Base-by-base conservation (phyloP, 2,329 filamentous ascomycete genomes). In the Microcyclosporella mali region DNA sequence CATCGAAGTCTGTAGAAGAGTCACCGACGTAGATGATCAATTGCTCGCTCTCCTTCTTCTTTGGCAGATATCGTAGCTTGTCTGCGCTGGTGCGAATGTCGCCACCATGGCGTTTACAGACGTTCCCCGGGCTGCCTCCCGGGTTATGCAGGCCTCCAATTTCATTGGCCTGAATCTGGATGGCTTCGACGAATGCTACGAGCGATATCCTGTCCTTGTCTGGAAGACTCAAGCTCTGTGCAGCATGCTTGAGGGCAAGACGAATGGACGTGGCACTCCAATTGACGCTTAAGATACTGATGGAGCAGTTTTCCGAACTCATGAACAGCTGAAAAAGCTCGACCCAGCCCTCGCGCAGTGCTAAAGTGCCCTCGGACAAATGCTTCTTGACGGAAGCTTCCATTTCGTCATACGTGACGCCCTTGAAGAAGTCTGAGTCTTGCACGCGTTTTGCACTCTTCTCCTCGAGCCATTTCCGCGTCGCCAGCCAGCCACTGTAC, bases 1-100 rank as follows among this genome's bases (percentile, higher is more conserved):
- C 66, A 33, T 70, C 69, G 15, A 73, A 66, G 45, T 74, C 71
- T 1, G 70, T 72, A 35, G 64, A 59, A 10, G 68, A 71, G 46
- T 74, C 71, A 7, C 71, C 71, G 9, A 73, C 55, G 45, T 73
- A 74, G 4, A 73, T 54, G 1, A 64, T 56, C 3, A 57, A 37
- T 6, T 19, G 15, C 2, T 17, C n/a, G n/a, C 29, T 30, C 4
- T 14, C 17, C 14, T n/a, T 12, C 16, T 30, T 33, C 14, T 39
- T 21, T 37, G 53, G 47, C 32, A 70, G 40, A 4, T 52, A 50
- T 3, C 43, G 33, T 4, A 67, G 29, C 45, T 73, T 73, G 39
- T 72, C 69, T 9, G 41, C 49, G 32, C 65, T 69, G 1, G 68
- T 70, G 4, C 62, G 56, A 18, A 68, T 57, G 52, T 54, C 38